Conservation (phyloP, 179 eudicot genomes). For the Spergularia azorica region DNA sequence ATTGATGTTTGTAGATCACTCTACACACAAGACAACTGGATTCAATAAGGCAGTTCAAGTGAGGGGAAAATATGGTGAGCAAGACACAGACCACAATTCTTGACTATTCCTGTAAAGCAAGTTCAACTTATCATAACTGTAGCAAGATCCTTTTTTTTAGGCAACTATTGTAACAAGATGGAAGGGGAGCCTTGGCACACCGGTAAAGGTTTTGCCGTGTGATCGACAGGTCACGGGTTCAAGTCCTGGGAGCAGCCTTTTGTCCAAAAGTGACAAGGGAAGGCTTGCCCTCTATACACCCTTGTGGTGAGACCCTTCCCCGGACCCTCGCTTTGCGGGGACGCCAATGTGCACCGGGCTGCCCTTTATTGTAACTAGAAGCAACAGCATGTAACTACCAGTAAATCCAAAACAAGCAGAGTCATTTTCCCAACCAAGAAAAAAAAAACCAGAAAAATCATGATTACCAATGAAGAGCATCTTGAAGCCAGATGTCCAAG, state of each 20-base stretch:
- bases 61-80: neutral
- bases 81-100: neutral
- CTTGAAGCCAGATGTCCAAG: constrained; percentile 59
- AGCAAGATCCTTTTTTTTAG: no score
- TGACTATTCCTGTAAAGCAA: neutral
- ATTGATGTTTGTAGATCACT: neutral
- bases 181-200: no score
- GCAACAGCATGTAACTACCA: neutral
- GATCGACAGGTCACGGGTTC: no score
- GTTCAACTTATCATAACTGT: neutral
- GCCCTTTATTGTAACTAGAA: no score
- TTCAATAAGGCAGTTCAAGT: neutral
- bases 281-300: no score
- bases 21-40: neutral
- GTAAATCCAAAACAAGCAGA: neutral
- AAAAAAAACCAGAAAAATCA: no score
- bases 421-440: neutral
- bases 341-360: no score
- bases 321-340: no score
- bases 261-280: no score
- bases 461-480: constrained; percentile 72
- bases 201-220: no score
- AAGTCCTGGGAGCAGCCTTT: no score
- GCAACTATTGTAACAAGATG: neutral
- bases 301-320: no score